Evolutionary conservation across 306 rosid genomes (phyloP).

Genomic region (Cicer bijugum): DNA sequence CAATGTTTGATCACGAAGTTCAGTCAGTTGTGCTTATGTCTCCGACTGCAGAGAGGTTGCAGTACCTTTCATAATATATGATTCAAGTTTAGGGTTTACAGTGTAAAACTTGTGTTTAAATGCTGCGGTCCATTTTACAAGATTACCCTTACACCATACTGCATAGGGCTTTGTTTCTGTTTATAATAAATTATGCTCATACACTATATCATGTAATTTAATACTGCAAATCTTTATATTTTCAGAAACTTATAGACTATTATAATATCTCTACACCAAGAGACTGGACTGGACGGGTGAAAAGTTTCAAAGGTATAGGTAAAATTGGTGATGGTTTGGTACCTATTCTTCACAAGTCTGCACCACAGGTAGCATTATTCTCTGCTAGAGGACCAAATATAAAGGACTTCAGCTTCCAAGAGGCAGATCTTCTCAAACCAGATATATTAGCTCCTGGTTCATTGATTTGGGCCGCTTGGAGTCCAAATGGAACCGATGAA

Average conservation of each 20-base stretch:
- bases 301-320: constrained; percentile 79
- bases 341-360: constrained; percentile 94
- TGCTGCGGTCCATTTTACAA: no score
- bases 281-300: constrained; percentile 98
- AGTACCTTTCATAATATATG: no score
- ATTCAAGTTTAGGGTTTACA: no score
- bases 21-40: no score
- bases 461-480: constrained; percentile 99
- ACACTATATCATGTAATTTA: constrained; percentile 37
- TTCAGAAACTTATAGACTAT: constrained; percentile 89
- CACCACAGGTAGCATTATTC: constrained; percentile 94
- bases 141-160: no score
- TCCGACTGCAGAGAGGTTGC: no score
- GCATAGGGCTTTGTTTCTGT: background rate
- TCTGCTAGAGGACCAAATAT: constrained; percentile 97
- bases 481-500: constrained; percentile 98
- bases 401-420: constrained; percentile 90
- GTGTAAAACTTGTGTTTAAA: no score
- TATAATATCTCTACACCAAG: constrained; percentile 86
- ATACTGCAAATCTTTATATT: constrained; percentile 38
- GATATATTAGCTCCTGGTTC: constrained; percentile 99
- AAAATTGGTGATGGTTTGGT: constrained; percentile 87
- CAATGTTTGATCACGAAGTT: no score
- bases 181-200: constrained; percentile 22
- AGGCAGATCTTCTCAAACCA: constrained; percentile 99